phyloP scores from a whole-genome alignment of 2,329 filamentous ascomycete genomes.

The Cadophora luteo-olivacea region DNA sequence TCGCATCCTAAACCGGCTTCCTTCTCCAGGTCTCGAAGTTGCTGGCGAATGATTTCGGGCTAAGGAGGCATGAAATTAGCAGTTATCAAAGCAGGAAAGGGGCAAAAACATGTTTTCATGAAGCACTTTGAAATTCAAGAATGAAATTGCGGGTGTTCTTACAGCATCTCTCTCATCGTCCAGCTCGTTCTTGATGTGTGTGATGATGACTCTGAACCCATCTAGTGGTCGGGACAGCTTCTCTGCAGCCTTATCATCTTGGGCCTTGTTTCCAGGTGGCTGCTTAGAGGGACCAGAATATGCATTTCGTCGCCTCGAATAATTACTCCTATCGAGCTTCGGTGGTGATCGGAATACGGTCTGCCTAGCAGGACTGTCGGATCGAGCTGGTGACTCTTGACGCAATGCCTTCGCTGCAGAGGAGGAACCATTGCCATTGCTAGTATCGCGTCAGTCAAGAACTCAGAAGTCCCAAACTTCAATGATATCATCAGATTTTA shows the following conservation, averaged over 20 bases:
- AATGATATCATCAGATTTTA: not conserved
- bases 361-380: not conserved
- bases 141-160: not conserved
- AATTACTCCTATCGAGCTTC: not conserved
- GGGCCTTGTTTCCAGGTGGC: not conserved
- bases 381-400: not conserved
- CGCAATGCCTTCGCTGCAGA: not conserved
- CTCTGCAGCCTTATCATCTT: not conserved
- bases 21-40: constrained; percentile 70
- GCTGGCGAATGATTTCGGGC: constrained; percentile 70
- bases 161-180: constrained; percentile 60
- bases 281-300: not conserved
- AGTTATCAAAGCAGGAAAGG: not conserved
- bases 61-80: not conserved
- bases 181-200: constrained; percentile 91
- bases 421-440: not conserved
- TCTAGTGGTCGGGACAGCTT: constrained; percentile 51
- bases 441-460: not conserved
- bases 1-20: constrained; percentile 70
- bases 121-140: not conserved
- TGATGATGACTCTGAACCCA: constrained; percentile 83
- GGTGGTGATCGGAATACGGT: not conserved
- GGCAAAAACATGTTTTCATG: not conserved
- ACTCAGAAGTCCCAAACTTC: not conserved
- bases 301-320: not conserved